Evolutionary conservation across 768 basidiomycete species (phyloP).

Genomic region (Tylopilus sp.): DNA sequence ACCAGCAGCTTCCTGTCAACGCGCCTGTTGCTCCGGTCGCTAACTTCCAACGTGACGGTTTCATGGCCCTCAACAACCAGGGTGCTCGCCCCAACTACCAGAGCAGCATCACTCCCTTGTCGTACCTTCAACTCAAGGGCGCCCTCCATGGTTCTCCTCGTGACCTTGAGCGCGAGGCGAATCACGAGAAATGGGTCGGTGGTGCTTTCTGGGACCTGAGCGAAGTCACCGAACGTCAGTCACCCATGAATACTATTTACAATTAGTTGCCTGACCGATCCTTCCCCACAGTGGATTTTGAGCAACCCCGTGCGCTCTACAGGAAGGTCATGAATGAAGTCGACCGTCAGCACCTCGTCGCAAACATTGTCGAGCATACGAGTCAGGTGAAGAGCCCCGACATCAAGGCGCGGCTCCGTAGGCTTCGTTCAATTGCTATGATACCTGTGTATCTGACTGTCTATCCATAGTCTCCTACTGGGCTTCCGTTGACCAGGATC

Average conservation of each 20-base stretch:
- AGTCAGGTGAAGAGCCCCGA: conserved; percentile 54
- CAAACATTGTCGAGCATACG: conserved; percentile 66
- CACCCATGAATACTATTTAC: not conserved
- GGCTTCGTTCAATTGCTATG: conserved; percentile 24
- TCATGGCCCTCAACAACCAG: conserved; percentile 67
- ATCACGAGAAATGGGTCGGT: conserved; percentile 76
- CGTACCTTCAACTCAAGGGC: conserved; percentile 51
- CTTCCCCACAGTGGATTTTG: conserved; percentile 64
- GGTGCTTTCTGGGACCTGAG: conserved; percentile 64
- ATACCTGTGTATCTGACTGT: not conserved
- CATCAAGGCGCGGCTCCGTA: conserved; percentile 66
- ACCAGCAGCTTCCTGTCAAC: conserved; percentile 88
- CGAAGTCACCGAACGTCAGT: conserved; percentile 78
- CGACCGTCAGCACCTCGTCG: conserved; percentile 57
- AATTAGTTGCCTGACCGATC: not conserved
- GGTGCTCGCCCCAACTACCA: conserved; percentile 86
- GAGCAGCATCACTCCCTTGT: conserved; percentile 69
- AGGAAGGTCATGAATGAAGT: conserved; percentile 61
- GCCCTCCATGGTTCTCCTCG: conserved; percentile 41
- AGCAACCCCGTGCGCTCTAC: conserved; percentile 75
- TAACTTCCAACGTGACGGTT: conserved; percentile 93
- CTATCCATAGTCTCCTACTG: conserved; percentile 63
- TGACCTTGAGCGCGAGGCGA: conserved; percentile 35
- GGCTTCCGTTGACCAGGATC: conserved; percentile 70
- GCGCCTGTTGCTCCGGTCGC: conserved; percentile 65